phyloP scores from a whole-genome alignment of 2,329 filamentous ascomycete genomes.

The Curvularia sp. region DNA sequence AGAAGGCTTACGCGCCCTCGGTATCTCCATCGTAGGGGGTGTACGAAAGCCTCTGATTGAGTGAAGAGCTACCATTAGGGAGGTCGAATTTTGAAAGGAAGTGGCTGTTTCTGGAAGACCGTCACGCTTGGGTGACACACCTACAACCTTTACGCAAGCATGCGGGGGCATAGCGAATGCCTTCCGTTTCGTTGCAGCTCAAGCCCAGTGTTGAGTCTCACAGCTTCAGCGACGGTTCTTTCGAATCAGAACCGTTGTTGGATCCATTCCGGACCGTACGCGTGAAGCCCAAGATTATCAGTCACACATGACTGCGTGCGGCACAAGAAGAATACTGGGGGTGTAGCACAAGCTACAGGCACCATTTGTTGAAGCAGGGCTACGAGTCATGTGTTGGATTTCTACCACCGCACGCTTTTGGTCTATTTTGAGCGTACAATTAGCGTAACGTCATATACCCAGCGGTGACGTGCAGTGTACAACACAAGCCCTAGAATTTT shows the following conservation, averaged over 20 bases:
- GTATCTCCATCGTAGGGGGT: constrained; percentile 68
- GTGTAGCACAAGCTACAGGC: neutral
- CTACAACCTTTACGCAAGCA: neutral
- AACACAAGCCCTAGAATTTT: neutral
- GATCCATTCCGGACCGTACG: neutral
- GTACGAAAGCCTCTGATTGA: constrained; percentile 71
- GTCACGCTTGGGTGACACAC: neutral
- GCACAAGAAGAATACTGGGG: neutral
- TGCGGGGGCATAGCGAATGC: neutral
- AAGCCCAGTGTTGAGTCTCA: neutral
- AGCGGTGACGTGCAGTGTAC: constrained; percentile 10
- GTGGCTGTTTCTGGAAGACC: constrained; percentile 1
- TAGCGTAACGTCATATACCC: constrained; percentile 19
- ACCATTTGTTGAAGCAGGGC: neutral
- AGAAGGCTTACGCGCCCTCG: constrained; percentile 65
- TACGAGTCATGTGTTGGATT: neutral
- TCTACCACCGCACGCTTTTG: constrained; percentile 8
- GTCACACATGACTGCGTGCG: neutral
- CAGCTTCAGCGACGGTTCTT: neutral
- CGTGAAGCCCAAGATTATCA: neutral
- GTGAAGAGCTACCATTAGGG: constrained; percentile 52
- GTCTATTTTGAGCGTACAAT: constrained; percentile 15
- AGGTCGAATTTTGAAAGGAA: constrained; percentile 4
- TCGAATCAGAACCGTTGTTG: neutral
- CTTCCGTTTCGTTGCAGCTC: neutral